These are phyloP conservation scores for Barnettozyma pratensis DNA, from an alignment of 805 yeast genomes.

Conservation along the genomic window DNA sequence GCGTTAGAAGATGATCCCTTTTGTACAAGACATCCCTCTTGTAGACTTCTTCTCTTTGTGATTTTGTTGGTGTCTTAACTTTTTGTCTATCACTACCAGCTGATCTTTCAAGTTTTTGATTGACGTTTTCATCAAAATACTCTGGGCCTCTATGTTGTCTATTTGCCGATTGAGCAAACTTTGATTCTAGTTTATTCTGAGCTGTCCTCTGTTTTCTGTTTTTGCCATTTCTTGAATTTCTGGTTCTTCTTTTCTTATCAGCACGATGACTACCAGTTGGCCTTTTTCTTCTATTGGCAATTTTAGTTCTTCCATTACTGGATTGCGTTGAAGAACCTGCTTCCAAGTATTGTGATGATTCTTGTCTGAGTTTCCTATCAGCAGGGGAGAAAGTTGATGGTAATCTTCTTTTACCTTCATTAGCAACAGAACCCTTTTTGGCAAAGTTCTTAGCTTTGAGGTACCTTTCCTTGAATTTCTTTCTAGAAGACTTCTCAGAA, in stretches of 20 bases:
- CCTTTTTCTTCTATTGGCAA: neutral
- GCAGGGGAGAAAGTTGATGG: slow-evolving; percentile 7
- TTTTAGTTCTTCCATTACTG: slow-evolving; percentile 1
- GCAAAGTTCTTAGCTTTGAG: slow-evolving; percentile 11
- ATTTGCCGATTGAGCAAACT: slow-evolving; percentile 1
- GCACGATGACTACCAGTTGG: slow-evolving; percentile 1
- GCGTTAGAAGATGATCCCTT: neutral
- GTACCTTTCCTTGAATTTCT: neutral
- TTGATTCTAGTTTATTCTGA: neutral
- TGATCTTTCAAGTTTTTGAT: neutral
- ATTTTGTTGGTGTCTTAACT: no score
- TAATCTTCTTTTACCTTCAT: slow-evolving; percentile 1
- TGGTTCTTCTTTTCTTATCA: neutral
- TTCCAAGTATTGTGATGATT: neutral
- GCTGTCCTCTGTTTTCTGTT: neutral
- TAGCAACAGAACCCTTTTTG: slow-evolving; percentile 8
- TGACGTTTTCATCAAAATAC: neutral
- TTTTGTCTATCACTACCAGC: no score
- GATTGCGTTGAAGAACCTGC: neutral
- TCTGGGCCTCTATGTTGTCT: slow-evolving; percentile 1
- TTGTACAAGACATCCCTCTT: neutral
- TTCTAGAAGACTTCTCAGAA: neutral
- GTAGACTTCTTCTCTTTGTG: neutral
- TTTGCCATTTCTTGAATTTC: neutral
- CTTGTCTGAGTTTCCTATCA: slow-evolving; percentile 6